Base-by-base conservation (phyloP, 257 asterid genomes). In the Solanum chmielewskii region DNA sequence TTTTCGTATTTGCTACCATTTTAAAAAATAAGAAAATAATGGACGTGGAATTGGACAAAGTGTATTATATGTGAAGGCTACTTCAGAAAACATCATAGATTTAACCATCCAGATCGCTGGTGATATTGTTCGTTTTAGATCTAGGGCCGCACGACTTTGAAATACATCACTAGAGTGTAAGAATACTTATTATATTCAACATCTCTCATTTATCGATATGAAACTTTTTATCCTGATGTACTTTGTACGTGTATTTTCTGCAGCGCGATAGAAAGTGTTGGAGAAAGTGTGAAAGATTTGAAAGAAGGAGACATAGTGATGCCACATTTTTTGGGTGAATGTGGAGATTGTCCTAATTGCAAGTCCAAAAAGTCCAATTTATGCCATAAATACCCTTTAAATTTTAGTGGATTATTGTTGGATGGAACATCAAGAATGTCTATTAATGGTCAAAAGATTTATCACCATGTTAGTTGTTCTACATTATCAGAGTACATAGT, bases 401-500 rank as follows among this genome's bases (percentile, higher is more conserved):
- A 87, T 10, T 86, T 89, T 59, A 74, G 81, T 41, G 97, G 98
- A n/a, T 86, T 94, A 20, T 84, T 91, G 89, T 73, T 86, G 2
- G 98, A 94, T 89, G 97, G 97, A 45, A 92, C 95, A 16, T 90
- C 97, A 70, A 92, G 96, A 90, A 93, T 94, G 94, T 93, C 97
- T 1, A 88, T 88, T 7, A 83, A 60, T 39, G 98, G 97, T 11
- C 92, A 92, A 52, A 86, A 20, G 25, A 64, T 93, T 42, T 94
- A 93, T 90, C 96, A 93, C 88, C 89, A 84, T 78, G 88, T 94
- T 29, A 93, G 94, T 91, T 94, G 96, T 88, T 92, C 96, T 4
- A 95, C 98, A 23, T 95, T 98, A 98, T 93, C 95, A 0, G 98
- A 95, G 11, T 95, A 95, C 88, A 45, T 85, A 8, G 98, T 95